A percentile compares a stretch with the other conserved stretches of the same genome.
Evolutionary conservation across 192 early-diverging fungal genomes (phyloP).

Genomic region (Podila epicladia): DNA sequence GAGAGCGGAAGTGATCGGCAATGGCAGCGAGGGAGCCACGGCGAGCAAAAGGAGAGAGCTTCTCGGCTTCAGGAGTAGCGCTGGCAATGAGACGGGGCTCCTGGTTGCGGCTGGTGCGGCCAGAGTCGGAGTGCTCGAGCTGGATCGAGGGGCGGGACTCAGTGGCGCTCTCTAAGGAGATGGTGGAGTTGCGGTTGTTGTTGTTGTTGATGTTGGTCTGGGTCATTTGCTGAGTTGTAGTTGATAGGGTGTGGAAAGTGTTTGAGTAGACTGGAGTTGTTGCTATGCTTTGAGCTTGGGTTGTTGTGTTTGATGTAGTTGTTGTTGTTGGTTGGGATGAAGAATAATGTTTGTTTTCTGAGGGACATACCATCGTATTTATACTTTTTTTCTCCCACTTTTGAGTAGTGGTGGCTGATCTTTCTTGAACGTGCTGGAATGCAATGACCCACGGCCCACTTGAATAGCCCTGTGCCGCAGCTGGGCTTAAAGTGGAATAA

Average conservation of each 20-base stretch:
- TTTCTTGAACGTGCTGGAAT: too few relatives aligned
- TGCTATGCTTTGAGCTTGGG: neutral
- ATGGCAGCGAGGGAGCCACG: neutral
- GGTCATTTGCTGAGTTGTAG: neutral
- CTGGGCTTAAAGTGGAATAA: too few relatives aligned
- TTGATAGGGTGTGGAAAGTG: neutral
- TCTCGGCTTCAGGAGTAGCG: neutral
- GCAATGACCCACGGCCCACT: too few relatives aligned
- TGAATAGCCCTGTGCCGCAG: too few relatives aligned
- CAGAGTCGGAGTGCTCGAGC: neutral
- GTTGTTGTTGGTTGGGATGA: constrained; percentile 5
- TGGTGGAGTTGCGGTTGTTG: neutral
- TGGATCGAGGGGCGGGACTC: neutral
- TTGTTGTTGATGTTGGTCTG: constrained; percentile 1
- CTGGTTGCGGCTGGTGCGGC: neutral
- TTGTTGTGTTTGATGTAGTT: constrained; percentile 5
- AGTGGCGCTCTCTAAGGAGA: neutral
- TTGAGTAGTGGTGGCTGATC: too few relatives aligned
- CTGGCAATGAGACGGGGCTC: neutral
- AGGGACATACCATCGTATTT: too few relatives aligned
- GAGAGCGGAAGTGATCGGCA: neutral
- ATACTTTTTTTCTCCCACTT: too few relatives aligned
- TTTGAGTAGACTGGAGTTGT: neutral
- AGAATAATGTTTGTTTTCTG: too few relatives aligned
- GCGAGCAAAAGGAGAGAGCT: neutral